phyloP scores from a whole-genome alignment of 495 filamentous ascomycete genomes.

The Trichocladium uniseriatum region DNA sequence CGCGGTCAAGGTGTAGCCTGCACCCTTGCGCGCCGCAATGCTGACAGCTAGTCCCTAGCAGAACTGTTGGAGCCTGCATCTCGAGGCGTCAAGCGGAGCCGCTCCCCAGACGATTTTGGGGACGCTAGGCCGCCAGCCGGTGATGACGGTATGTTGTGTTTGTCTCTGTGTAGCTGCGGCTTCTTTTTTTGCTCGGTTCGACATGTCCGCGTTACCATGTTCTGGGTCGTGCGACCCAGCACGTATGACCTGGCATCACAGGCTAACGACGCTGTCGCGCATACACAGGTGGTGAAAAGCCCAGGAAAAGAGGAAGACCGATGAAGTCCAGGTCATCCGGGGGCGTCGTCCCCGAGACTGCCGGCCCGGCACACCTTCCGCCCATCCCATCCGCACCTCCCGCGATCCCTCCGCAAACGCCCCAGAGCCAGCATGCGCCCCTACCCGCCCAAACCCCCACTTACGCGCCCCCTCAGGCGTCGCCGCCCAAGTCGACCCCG shows the following conservation, averaged over 20 bases:
- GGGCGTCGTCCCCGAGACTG: constrained; percentile 38
- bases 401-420: constrained; percentile 58
- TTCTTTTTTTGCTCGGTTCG: constrained; percentile 1
- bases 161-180: constrained; percentile 32
- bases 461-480: constrained; percentile 56
- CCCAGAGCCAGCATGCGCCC: constrained; percentile 62
- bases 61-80: constrained; percentile 36
- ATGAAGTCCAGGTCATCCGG: constrained; percentile 51
- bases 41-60: constrained; percentile 22
- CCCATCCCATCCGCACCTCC: constrained; percentile 32
- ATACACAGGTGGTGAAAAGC: constrained; percentile 48
- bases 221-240: constrained; percentile 30
- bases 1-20: not conserved
- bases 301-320: constrained; percentile 79
- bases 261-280: constrained; percentile 30
- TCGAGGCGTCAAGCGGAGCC: constrained; percentile 86
- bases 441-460: constrained; percentile 49
- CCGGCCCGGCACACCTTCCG: constrained; percentile 45
- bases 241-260: constrained; percentile 21
- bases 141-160: constrained; percentile 69
- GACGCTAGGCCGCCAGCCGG: constrained; percentile 49
- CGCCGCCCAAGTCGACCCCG: constrained; percentile 77
- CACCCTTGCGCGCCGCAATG: constrained; percentile 6
- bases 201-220: constrained; percentile 23
- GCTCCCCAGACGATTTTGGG: constrained; percentile 71